phyloP scores from a whole-genome alignment of 2,329 filamentous ascomycete genomes.

The Fusarium phyllophilum region DNA sequence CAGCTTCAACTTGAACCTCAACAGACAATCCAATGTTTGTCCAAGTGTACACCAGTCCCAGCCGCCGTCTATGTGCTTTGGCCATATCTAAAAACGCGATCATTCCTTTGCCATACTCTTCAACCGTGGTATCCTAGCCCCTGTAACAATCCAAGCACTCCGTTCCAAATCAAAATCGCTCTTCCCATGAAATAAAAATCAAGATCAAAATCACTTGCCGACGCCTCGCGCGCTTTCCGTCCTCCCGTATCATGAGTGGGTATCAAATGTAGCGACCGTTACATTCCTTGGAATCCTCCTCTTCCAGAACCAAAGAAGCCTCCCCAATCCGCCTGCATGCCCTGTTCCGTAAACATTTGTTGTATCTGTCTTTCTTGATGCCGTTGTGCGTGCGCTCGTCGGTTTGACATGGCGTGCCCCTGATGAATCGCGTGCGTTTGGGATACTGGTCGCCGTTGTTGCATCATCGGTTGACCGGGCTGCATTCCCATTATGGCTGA shows the following conservation, averaged over 20 bases:
- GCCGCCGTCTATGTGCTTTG: constrained; percentile 31
- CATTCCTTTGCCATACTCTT: constrained; percentile 22
- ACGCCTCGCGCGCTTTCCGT: constrained; percentile 42
- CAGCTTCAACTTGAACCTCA: not conserved
- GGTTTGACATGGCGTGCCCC: constrained; percentile 37
- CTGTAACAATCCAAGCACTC: constrained; percentile 24
- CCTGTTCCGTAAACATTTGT: constrained; percentile 61
- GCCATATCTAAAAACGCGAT: constrained; percentile 31
- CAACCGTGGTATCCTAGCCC: constrained; percentile 11
- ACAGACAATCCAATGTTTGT: constrained; percentile 9
- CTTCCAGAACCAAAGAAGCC: constrained; percentile 58
- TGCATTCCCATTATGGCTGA: constrained; percentile 56
- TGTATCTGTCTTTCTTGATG: constrained; percentile 58
- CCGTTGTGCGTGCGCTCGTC: constrained; percentile 42
- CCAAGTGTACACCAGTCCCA: constrained; percentile 25
- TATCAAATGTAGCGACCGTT: constrained; percentile 52
- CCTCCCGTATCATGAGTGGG: constrained; percentile 49
- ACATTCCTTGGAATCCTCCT: constrained; percentile 57
- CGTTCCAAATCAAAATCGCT: constrained; percentile 38
- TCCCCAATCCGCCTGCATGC: constrained; percentile 58
- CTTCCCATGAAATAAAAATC: constrained; percentile 36
- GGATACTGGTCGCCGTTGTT: constrained; percentile 36
- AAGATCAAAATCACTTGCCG: constrained; percentile 38
- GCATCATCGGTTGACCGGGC: constrained; percentile 46
- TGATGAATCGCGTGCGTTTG: constrained; percentile 42